Conservation (phyloP, 2,329 filamentous ascomycete genomes). For the Cordyceps militaris region DNA sequence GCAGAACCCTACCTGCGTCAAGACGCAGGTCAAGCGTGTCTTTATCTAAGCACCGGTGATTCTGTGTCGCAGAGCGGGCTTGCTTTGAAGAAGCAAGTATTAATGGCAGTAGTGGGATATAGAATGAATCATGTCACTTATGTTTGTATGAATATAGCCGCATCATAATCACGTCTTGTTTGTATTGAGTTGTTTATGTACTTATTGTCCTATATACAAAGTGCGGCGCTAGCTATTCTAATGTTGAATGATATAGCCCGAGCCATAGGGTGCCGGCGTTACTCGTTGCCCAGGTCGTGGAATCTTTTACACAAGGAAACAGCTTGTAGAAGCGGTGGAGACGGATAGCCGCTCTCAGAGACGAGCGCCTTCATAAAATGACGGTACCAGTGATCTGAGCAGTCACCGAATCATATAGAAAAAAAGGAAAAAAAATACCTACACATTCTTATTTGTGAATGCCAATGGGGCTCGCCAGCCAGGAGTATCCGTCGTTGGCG, state of each 20-base stretch:
- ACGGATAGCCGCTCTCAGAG: neutral
- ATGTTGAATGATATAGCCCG: conserved; percentile 5
- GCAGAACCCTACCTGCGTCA: conserved; percentile 11
- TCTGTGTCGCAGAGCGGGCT: neutral
- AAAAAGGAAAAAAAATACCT: neutral
- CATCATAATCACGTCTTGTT: conserved; percentile 39
- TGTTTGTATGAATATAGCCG: neutral
- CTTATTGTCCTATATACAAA: conserved; percentile 3
- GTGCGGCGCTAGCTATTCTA: neutral
- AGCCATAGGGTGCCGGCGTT: neutral
- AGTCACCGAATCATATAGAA: neutral
- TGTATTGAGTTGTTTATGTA: neutral
- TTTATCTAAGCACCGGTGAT: neutral
- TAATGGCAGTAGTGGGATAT: neutral
- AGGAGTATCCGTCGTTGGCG: neutral
- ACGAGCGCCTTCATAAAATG: neutral
- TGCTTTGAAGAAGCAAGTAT: neutral
- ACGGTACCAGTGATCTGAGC: neutral
- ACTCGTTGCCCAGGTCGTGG: neutral
- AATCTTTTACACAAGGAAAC: neutral
- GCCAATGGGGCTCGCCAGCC: neutral
- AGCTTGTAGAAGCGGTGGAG: neutral
- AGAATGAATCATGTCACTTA: neutral
- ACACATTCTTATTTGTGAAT: neutral
- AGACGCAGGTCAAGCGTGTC: conserved; percentile 11